A percentile compares a stretch with the other conserved stretches of the same genome.
Evolutionary conservation across 2,329 filamentous ascomycete genomes (phyloP).

Genomic region (Graphilbum ipis-grandicollis): DNA sequence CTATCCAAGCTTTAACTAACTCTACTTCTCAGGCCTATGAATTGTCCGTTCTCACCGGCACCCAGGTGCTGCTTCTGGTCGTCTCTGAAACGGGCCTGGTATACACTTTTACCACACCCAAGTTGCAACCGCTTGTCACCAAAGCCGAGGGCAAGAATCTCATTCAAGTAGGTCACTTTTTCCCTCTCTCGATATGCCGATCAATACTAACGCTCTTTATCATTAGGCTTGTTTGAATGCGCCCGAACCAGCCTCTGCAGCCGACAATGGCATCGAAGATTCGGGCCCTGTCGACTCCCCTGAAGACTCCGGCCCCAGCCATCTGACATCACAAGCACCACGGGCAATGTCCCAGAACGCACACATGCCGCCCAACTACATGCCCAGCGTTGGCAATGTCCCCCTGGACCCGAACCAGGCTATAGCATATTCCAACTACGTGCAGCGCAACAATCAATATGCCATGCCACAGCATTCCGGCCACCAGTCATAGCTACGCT

Average conservation of each 20-base stretch:
- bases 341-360: slow-evolving; percentile 46
- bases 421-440: slow-evolving; percentile 68
- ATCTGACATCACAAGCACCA: slow-evolving; percentile 50
- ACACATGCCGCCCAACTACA: slow-evolving; percentile 47
- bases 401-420: slow-evolving; percentile 62
- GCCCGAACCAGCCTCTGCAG: slow-evolving; percentile 68
- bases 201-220: slow-evolving; percentile 7
- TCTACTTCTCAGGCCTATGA: slow-evolving; percentile 56
- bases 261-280: slow-evolving; percentile 67
- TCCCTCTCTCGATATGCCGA: background rate
- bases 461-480: slow-evolving; percentile 71
- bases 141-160: slow-evolving; percentile 99
- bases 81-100: slow-evolving; percentile 95
- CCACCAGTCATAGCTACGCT: slow-evolving; percentile 47
- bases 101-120: slow-evolving; percentile 96
- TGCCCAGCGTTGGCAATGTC: slow-evolving; percentile 43
- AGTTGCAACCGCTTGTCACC: slow-evolving; percentile 92
- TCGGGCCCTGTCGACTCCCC: slow-evolving; percentile 70
- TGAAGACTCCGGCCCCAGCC: slow-evolving; percentile 66
- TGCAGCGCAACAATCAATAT: slow-evolving; percentile 57
- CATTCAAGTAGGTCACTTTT: slow-evolving; percentile 59
- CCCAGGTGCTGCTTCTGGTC: slow-evolving; percentile 88
- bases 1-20: no score
- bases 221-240: slow-evolving; percentile 84
- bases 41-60: slow-evolving; percentile 90